A percentile compares a stretch with the other conserved stretches of the same genome.
phyloP scores from a whole-genome alignment of 352 stramenopile species.

The Pythium phragmiticola region DNA sequence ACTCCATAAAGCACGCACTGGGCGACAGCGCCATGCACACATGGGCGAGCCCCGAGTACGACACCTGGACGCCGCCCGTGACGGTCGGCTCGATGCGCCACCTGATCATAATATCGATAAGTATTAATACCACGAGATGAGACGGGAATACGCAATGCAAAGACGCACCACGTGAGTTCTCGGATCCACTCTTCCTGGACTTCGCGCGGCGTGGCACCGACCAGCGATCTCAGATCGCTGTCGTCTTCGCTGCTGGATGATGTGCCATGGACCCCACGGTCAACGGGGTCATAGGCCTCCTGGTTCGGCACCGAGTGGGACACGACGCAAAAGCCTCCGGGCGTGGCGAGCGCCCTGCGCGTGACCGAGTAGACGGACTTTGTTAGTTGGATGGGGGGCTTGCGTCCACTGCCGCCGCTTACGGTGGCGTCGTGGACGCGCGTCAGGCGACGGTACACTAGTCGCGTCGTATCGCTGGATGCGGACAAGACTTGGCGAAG shows the following conservation, averaged over 20 bases:
- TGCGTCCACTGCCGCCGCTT: background rate
- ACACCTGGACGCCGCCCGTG: background rate
- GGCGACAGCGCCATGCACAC: conserved; percentile 12
- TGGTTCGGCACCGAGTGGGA: conserved; percentile 16
- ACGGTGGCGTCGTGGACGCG: background rate
- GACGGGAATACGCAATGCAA: background rate
- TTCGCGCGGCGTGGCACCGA: conserved; percentile 1
- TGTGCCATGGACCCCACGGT: background rate
- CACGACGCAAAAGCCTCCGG: conserved; percentile 8
- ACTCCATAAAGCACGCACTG: conserved; percentile 17
- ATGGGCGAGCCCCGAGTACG: conserved; percentile 9
- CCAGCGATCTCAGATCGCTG: conserved; percentile 1
- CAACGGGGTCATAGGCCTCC: conserved; percentile 1
- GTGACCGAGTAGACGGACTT: conserved; percentile 23
- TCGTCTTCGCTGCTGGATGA: conserved; percentile 2
- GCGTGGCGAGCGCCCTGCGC: background rate
- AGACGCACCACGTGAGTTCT: conserved; percentile 24
- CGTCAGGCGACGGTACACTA: conserved; percentile 2
- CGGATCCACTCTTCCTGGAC: conserved; percentile 20
- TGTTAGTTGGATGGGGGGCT: background rate
- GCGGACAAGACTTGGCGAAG: conserved; percentile 1
- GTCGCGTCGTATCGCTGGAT: background rate
- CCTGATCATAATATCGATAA: conserved; percentile 3
- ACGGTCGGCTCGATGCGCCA: conserved; percentile 14
- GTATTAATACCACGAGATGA: background rate